A percentile compares a stretch with the other conserved stretches of the same genome.
Evolutionary conservation across 441 rosid species (phyloP).

Genomic region (Eruca vesicaria): DNA sequence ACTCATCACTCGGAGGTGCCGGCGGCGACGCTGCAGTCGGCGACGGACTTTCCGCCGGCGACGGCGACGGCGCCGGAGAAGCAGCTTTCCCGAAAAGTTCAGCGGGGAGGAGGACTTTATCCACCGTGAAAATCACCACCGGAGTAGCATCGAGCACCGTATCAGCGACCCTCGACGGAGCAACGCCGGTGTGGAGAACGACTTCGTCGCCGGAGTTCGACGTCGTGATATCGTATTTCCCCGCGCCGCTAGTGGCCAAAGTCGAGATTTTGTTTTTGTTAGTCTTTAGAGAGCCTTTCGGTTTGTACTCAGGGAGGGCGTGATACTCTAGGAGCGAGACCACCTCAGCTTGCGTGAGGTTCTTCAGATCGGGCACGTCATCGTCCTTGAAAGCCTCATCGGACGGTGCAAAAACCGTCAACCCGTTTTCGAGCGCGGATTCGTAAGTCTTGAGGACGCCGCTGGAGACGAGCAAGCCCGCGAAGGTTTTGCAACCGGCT

Average conservation of each 20-base stretch:
- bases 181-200: conserved; percentile 72
- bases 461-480: conserved; percentile 50
- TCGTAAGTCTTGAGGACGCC: conserved; percentile 78
- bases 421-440: conserved; percentile 63
- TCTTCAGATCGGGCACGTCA: conserved; percentile 73
- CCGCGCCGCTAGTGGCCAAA: conserved; percentile 69
- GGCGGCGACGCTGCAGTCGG: conserved; percentile 80
- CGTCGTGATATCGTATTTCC: conserved; percentile 63
- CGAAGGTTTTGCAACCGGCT: conserved; percentile 88
- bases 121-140: conserved; percentile 68
- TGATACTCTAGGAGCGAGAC: conserved; percentile 77
- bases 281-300: conserved; percentile 69
- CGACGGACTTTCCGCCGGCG: conserved; percentile 53
- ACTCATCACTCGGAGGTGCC: conserved; percentile 57
- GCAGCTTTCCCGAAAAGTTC: conserved; percentile 70
- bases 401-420: conserved; percentile 82
- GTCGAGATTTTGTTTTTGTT: conserved; percentile 57
- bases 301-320: conserved; percentile 61
- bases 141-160: conserved; percentile 72
- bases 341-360: conserved; percentile 69
- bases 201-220: conserved; percentile 69
- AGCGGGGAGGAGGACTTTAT: conserved; percentile 62
- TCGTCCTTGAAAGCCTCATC: conserved; percentile 85
- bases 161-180: conserved; percentile 69
- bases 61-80: conserved; percentile 66